phyloP scores from a whole-genome alignment of 257 asterid genomes.

The Primulina tabacum region DNA sequence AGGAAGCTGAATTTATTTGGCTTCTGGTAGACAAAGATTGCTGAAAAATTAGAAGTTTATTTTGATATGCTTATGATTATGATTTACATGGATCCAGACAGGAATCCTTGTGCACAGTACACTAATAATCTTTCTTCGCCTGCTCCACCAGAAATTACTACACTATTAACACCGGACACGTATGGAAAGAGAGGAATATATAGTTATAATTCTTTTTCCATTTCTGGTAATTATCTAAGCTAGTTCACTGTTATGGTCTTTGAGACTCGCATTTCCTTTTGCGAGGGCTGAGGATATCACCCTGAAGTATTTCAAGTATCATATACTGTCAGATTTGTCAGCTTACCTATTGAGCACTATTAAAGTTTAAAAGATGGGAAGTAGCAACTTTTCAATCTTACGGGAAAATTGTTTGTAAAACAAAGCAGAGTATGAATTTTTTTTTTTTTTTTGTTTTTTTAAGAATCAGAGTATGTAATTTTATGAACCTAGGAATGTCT shows the following conservation, averaged over 20 bases:
- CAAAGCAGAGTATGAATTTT: background rate
- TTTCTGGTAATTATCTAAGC: background rate
- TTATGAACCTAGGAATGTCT: constrained; percentile 3
- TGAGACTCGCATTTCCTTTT: background rate
- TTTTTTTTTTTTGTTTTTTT: no score
- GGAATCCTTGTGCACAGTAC: background rate
- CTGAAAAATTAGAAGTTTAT: background rate
- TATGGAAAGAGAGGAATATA: background rate
- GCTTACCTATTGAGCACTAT: no score
- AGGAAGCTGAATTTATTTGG: background rate
- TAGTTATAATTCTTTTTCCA: no score
- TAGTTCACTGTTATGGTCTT: background rate
- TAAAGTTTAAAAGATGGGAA: background rate
- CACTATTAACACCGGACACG: background rate
- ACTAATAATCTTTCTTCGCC: background rate
- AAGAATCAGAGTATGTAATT: background rate
- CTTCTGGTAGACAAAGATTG: background rate
- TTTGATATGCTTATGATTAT: background rate
- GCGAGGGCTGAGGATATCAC: background rate
- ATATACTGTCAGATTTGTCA: no score
- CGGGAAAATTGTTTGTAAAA: background rate
- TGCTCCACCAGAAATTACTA: background rate
- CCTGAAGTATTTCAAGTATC: no score
- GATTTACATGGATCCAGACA: background rate
- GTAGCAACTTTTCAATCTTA: background rate